Percentiles rank a stretch among this genome's conserved stretches.
Evolutionary conservation across 257 asterid genomes (phyloP).

Genomic region (Ballota nigra): DNA sequence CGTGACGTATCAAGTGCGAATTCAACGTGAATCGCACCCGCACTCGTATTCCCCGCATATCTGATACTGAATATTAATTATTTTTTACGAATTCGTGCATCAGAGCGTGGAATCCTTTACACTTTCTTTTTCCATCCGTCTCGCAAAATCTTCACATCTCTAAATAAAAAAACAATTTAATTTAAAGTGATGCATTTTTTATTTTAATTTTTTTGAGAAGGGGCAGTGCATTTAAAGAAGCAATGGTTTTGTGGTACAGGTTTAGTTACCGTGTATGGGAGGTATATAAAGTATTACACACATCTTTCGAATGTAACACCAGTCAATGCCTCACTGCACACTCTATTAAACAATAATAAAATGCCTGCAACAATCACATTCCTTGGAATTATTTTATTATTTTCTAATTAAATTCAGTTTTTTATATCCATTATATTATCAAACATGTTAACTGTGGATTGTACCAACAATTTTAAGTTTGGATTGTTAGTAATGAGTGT

Average conservation of each 20-base stretch:
- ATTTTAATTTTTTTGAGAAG: too few relatives aligned
- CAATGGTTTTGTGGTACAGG: neutral
- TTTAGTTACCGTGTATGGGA: conserved; percentile 7
- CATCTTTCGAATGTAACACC: conserved; percentile 11
- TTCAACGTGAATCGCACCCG: too few relatives aligned
- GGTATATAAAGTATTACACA: conserved; percentile 10
- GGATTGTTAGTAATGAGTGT: neutral
- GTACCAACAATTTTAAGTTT: neutral
- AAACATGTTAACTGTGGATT: neutral
- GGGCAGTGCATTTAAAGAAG: too few relatives aligned
- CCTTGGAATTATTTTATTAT: conserved; percentile 11
- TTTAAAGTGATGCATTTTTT: too few relatives aligned
- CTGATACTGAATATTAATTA: too few relatives aligned
- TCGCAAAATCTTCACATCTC: too few relatives aligned
- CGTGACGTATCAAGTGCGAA: too few relatives aligned
- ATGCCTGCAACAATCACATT: conserved; percentile 21
- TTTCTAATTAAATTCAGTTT: neutral
- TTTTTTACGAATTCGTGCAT: too few relatives aligned
- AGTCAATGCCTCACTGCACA: conserved; percentile 15
- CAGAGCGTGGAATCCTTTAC: too few relatives aligned
- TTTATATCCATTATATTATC: neutral
- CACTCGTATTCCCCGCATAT: too few relatives aligned
- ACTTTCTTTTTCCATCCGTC: too few relatives aligned
- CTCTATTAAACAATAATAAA: neutral
- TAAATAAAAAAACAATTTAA: too few relatives aligned